phyloP scores from a whole-genome alignment of 106 monocot species.

The Hemerocallis citrina region DNA sequence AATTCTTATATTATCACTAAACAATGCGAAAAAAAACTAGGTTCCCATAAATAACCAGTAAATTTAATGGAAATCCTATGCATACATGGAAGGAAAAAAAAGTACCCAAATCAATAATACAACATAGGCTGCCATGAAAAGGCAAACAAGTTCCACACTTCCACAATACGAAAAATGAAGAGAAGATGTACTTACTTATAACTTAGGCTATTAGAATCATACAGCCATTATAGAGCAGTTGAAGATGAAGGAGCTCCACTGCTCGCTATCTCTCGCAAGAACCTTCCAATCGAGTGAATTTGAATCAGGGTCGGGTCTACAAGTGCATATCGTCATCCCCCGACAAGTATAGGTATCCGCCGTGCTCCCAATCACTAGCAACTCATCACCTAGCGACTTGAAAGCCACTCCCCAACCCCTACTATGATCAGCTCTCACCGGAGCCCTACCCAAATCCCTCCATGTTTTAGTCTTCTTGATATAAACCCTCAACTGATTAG shows the following conservation, averaged over 20 bases:
- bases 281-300: slow-evolving; percentile 18
- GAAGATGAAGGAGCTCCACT: slow-evolving; percentile 31
- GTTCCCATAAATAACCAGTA: background rate
- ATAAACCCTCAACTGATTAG: slow-evolving; percentile 31
- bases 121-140: background rate
- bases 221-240: slow-evolving; percentile 37
- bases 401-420: slow-evolving; percentile 43
- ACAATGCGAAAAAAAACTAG: background rate
- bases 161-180: background rate
- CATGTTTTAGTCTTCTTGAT: slow-evolving; percentile 27
- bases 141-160: slow-evolving; percentile 3
- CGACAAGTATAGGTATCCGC: background rate
- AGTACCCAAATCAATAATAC: no score
- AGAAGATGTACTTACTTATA: background rate
- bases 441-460: slow-evolving; percentile 25
- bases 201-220: slow-evolving; percentile 11
- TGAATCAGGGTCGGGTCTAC: slow-evolving; percentile 15
- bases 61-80: background rate
- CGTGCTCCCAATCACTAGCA: slow-evolving; percentile 23
- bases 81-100: background rate
- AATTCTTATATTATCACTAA: background rate
- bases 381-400: slow-evolving; percentile 29
- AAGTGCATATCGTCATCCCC: slow-evolving; percentile 34
- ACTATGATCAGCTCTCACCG: slow-evolving; percentile 32
- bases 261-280: slow-evolving; percentile 9